Evolutionary conservation across 108 stramenopile genomes (phyloP), one percentile per base, ranked within the genome.

Genomic region (Stephanodiscus triporus): DNA sequence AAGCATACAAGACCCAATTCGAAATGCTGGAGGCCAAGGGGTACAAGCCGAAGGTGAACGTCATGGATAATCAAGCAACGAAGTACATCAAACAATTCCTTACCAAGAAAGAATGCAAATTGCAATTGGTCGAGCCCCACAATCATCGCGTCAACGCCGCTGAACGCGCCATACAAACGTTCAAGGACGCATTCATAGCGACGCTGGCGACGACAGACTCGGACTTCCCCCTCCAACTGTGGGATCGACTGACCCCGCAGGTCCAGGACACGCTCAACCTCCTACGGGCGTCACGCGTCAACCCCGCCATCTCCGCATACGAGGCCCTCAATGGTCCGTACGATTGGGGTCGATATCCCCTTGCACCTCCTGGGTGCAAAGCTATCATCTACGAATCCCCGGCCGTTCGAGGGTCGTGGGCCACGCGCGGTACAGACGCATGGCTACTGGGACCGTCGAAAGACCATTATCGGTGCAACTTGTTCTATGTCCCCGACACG

Each of bases 141-240:
- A 53, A 53, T 10, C 79, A 84, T 54, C 65, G 79, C 1, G 34
- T 58, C 0, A 84, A 84, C 67, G 74, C 78, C 17, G 83, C 83
- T 3, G 70, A 84, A 59, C 66, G 75, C 2, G 84, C 84, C 29
- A 84, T 84, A 14, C 79, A 54, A 23, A 84, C 83, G 16, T 80
- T 76, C 51, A 63, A 75, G 37, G 72, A 80, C 29, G 78, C 80
- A 36, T 80, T 80, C 68, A 72, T 84, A 22, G 63, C 78, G 5
- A 60, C 48, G 26, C 70, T 84, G 38, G 51, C 51, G 60, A 45
- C 59, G 8, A 70, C 63, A 7, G 48, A 80, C 50, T 24, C 22
- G 3, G 53, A 65, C 2, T 85, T 85, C 43, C 84, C 79, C 24
- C 10, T 78, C 19, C 57, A 62, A 36, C 47, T 72, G 9, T 81